Percentiles rank a stretch among this genome's conserved stretches.
Evolutionary conservation across 192 early-diverging fungal species (phyloP).

Genomic region (Linnemannia exigua): DNA sequence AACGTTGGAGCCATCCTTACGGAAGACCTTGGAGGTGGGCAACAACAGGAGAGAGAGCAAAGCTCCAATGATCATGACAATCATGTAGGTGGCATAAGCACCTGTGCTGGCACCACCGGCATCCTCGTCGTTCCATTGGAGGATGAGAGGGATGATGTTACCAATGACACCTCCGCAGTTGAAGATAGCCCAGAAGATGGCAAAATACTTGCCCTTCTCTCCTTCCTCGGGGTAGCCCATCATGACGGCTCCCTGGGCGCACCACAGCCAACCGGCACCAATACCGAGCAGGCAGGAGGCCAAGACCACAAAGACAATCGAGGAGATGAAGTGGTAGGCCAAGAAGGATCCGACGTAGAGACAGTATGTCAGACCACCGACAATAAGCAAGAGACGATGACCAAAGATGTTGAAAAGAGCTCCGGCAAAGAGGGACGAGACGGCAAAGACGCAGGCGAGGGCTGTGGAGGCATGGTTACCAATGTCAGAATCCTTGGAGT

Average conservation of each 20-base stretch:
- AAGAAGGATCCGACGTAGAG: constrained; percentile 85
- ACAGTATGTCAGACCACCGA: constrained; percentile 79
- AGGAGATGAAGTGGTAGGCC: constrained; percentile 70
- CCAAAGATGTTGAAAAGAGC: constrained; percentile 85
- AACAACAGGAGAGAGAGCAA: constrained; percentile 68
- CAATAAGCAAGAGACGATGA: constrained; percentile 74
- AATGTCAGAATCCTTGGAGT: constrained; percentile 58
- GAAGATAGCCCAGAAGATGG: constrained; percentile 92
- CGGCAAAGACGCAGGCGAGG: constrained; percentile 79
- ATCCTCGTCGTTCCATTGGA: constrained; percentile 70
- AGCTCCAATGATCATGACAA: constrained; percentile 78
- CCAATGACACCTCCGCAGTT: constrained; percentile 84
- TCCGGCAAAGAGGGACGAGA: constrained; percentile 83
- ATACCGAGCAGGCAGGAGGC: constrained; percentile 86
- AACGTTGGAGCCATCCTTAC: constrained; percentile 78
- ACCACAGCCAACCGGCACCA: constrained; percentile 81
- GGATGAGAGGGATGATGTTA: constrained; percentile 77
- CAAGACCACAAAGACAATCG: constrained; percentile 73
- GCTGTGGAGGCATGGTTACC: constrained; percentile 81
- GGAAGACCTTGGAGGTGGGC: constrained; percentile 70
- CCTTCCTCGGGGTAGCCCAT: constrained; percentile 86
- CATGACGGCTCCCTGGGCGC: constrained; percentile 88
- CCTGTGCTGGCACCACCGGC: constrained; percentile 68
- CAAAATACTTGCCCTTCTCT: constrained; percentile 85
- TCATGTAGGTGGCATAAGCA: constrained; percentile 81